Percentiles rank a stretch among this genome's conserved stretches.
These are phyloP conservation scores for Ophiocordyceps robertsii DNA, from an alignment of 2,329 filamentous ascomycete species.

Conservation along the genomic window DNA sequence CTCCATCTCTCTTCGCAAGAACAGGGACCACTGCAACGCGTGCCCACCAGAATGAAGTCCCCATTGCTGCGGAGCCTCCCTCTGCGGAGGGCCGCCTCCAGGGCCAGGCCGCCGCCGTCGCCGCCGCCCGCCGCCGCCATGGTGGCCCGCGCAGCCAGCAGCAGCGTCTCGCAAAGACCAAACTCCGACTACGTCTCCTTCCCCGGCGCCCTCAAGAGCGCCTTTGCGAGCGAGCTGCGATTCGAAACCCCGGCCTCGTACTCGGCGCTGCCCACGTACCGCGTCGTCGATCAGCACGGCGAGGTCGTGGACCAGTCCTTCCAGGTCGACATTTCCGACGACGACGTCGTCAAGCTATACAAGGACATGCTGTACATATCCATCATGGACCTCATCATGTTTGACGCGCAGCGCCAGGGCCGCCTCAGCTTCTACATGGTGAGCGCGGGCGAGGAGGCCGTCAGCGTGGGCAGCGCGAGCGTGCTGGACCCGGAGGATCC, in stretches of 20 bases:
- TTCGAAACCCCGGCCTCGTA: conserved; percentile 64
- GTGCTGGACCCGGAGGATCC: conserved; percentile 76
- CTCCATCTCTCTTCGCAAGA: not conserved
- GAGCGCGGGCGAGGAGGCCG: conserved; percentile 86
- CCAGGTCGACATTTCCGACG: conserved; percentile 54
- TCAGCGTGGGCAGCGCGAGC: conserved; percentile 77
- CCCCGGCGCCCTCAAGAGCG: conserved; percentile 88
- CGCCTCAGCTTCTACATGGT: conserved; percentile 96
- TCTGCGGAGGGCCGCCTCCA: conserved; percentile 11
- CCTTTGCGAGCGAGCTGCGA: conserved; percentile 68
- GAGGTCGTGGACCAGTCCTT: conserved; percentile 63
- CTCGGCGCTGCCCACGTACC: conserved; percentile 76
- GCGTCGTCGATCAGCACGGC: conserved; percentile 82
- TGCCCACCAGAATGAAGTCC: conserved; percentile 17
- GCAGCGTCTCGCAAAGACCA: conserved; percentile 41
- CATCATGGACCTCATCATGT: conserved; percentile 96
- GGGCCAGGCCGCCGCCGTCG: conserved; percentile 9
- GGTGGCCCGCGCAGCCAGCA: conserved; percentile 23
- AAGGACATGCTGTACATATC: conserved; percentile 54
- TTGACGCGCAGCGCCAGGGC: conserved; percentile 93
- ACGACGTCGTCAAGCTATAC: conserved; percentile 45
- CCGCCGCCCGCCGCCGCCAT: conserved; percentile 8
- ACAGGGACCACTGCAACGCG: not conserved
- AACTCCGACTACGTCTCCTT: conserved; percentile 53
- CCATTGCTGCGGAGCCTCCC: conserved; percentile 16